Evolutionary conservation across 768 basidiomycete genomes (phyloP).

Genomic region (Hericium coralloides): DNA sequence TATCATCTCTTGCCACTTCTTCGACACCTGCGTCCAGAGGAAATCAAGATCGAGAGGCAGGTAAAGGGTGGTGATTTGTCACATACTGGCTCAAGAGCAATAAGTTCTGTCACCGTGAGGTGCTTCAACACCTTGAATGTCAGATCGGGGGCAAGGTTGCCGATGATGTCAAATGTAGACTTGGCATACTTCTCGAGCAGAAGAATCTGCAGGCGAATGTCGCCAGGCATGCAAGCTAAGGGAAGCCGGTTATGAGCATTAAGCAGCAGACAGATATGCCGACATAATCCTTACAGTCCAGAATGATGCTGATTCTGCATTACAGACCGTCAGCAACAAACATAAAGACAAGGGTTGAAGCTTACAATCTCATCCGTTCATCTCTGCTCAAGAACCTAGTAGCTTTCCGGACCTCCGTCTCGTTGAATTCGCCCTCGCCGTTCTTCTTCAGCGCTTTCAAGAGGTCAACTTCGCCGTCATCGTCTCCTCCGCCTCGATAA

Average conservation of each 20-base stretch:
- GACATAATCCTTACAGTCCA: conserved; percentile 38
- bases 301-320: conserved; percentile 47
- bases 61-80: background rate
- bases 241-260: conserved; percentile 2
- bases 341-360: conserved; percentile 14
- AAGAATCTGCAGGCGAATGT: conserved; percentile 76
- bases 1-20: conserved; percentile 35
- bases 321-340: conserved; percentile 1
- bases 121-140: conserved; percentile 54
- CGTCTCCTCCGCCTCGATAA: conserved; percentile 41
- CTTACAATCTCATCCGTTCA: conserved; percentile 69
- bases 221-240: conserved; percentile 71
- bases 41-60: background rate
- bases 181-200: conserved; percentile 77
- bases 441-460: conserved; percentile 39
- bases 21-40: conserved; percentile 27
- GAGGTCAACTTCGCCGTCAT: conserved; percentile 40
- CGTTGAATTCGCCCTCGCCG: conserved; percentile 51
- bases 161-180: conserved; percentile 78
- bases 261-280: conserved; percentile 5
- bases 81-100: conserved; percentile 48
- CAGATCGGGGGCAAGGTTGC: conserved; percentile 57
- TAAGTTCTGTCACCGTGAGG: conserved; percentile 50
- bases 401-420: conserved; percentile 58
- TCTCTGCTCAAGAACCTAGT: conserved; percentile 54